phyloP scores from a whole-genome alignment of 768 basidiomycete species.

The Podaxis sp. region DNA sequence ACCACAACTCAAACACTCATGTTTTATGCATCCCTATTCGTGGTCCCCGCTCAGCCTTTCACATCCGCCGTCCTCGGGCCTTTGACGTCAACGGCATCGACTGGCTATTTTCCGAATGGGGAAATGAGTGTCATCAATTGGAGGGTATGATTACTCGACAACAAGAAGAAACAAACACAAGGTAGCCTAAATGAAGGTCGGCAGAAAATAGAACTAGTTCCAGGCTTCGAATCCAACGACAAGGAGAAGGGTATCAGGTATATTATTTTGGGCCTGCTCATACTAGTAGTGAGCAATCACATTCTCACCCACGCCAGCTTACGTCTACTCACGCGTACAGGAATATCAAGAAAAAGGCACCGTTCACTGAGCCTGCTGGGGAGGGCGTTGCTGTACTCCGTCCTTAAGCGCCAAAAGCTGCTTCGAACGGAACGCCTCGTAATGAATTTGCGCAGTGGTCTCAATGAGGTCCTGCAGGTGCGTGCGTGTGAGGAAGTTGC shows the following conservation, averaged over 20 bases:
- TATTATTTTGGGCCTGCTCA: slow-evolving; percentile 7
- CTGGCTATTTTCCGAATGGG: not conserved
- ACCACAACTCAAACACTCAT: slow-evolving; percentile 3
- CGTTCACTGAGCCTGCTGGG: slow-evolving; percentile 29
- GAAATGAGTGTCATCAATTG: slow-evolving; percentile 9
- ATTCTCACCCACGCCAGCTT: not conserved
- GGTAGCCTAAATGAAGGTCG: slow-evolving; percentile 6
- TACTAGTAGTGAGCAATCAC: not conserved
- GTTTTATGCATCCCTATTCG: not conserved
- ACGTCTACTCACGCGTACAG: not conserved
- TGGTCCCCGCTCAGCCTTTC: not conserved
- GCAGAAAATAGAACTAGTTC: slow-evolving; percentile 11
- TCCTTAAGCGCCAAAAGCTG: slow-evolving; percentile 97
- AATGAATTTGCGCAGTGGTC: slow-evolving; percentile 98
- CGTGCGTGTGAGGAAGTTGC: slow-evolving; percentile 97
- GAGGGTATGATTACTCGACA: slow-evolving; percentile 13
- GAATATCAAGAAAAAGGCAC: not conserved
- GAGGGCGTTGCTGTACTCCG: slow-evolving; percentile 75
- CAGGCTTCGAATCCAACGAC: slow-evolving; percentile 3
- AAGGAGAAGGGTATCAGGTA: slow-evolving; percentile 11
- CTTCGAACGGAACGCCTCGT: slow-evolving; percentile 99
- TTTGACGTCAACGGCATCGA: slow-evolving; percentile 4
- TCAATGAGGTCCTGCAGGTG: slow-evolving; percentile 99
- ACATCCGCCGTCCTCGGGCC: not conserved
- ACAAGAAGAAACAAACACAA: slow-evolving; percentile 12